Percentiles rank a stretch among this genome's conserved stretches.
Conservation (phyloP, 2,329 filamentous ascomycete species). For the Paracorniculantispora psalliotae region DNA sequence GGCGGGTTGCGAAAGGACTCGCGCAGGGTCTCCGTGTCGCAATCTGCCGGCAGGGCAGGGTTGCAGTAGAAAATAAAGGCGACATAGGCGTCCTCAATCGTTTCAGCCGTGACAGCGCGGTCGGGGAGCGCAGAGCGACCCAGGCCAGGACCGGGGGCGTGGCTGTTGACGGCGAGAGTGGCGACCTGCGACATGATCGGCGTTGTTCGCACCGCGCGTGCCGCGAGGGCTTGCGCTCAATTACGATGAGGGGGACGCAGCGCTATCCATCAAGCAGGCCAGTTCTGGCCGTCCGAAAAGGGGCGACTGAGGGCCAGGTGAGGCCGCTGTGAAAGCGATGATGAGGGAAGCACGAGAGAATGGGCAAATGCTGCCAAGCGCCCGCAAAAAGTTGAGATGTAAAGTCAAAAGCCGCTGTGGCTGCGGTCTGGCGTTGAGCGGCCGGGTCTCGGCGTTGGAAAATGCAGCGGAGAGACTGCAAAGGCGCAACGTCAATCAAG, state of each 20-base stretch:
- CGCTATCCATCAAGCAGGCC: background rate
- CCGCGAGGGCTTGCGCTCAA: conserved; percentile 3
- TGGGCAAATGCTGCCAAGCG: too few species aligned
- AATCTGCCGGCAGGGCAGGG: conserved; percentile 62
- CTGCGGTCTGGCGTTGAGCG: too few species aligned
- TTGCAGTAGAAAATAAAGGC: conserved; percentile 88
- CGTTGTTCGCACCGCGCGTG: background rate
- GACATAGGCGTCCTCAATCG: conserved; percentile 78
- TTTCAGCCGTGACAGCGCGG: conserved; percentile 61
- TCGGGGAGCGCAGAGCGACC: conserved; percentile 50
- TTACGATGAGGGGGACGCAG: background rate
- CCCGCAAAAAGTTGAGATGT: background rate
- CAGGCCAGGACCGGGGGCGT: background rate
- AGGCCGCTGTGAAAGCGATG: background rate
- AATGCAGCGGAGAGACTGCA: too few species aligned
- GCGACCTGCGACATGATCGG: background rate
- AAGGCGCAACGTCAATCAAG: too few species aligned
- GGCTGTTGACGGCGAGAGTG: background rate
- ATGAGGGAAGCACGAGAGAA: background rate
- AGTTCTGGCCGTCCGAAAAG: background rate
- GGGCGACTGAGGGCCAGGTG: background rate
- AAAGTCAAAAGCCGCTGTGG: background rate
- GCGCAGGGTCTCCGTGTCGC: conserved; percentile 65
- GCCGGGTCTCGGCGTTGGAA: too few species aligned
- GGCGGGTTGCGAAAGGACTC: conserved; percentile 76